Percentiles rank a stretch among this genome's conserved stretches.
phyloP scores from a whole-genome alignment of 2,329 filamentous ascomycete genomes.

The Phialophora expanda region DNA sequence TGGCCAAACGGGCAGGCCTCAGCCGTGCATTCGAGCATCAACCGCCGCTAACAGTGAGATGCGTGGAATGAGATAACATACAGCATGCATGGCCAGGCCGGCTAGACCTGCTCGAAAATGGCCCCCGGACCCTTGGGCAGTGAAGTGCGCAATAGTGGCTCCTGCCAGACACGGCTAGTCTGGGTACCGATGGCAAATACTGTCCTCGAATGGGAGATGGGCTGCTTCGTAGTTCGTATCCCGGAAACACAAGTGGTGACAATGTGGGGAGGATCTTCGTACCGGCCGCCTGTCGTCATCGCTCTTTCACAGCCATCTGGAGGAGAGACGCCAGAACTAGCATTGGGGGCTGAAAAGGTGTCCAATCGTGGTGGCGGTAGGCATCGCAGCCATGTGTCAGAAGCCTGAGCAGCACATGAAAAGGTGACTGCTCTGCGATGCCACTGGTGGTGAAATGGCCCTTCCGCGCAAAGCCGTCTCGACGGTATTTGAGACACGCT shows the following conservation, averaged over 20 bases:
- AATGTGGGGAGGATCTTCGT: neutral
- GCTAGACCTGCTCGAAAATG: no score
- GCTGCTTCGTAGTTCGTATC: neutral
- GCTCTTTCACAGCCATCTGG: neutral
- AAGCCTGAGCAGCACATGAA: conserved; percentile 1
- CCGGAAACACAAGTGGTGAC: neutral
- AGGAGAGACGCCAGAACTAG: neutral
- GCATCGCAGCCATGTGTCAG: no score
- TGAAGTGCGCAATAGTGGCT: neutral
- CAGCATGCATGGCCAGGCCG: no score
- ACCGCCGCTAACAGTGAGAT: no score
- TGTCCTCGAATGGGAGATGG: neutral
- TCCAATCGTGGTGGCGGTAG: neutral
- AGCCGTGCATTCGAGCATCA: no score
- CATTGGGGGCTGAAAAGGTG: neutral
- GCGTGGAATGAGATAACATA: no score
- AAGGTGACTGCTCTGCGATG: neutral
- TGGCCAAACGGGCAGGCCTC: no score
- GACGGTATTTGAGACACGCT: neutral
- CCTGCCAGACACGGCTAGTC: neutral
- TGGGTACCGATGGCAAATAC: neutral
- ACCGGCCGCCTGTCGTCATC: no score
- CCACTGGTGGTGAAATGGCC: neutral
- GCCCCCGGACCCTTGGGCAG: no score
- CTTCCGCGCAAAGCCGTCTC: neutral